These are phyloP conservation scores for Plasmopara viticola DNA, from an alignment of 352 stramenopile species.

Conservation along the genomic window DNA sequence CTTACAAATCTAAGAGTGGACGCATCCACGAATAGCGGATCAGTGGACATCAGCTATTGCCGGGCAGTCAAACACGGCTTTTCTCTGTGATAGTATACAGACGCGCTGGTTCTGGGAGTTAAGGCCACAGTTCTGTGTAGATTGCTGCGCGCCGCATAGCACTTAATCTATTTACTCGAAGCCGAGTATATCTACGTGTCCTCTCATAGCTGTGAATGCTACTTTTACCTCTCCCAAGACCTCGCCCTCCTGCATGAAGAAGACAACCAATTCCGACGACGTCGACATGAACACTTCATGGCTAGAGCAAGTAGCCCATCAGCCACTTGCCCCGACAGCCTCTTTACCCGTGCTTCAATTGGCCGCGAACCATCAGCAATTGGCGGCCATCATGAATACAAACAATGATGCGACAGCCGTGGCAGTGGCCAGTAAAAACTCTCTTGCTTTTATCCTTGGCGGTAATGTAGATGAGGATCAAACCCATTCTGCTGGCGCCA, in stretches of 20 bases:
- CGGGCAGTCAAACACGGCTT: slow-evolving; percentile 18
- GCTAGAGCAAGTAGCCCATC: slow-evolving; percentile 10
- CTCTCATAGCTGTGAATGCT: slow-evolving; percentile 26
- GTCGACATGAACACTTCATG: slow-evolving; percentile 21
- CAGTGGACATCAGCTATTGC: slow-evolving; percentile 13
- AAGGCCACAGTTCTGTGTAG: slow-evolving; percentile 10
- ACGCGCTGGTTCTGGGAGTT: slow-evolving; percentile 10
- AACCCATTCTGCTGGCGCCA: slow-evolving; percentile 9
- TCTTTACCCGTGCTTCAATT: slow-evolving; percentile 13
- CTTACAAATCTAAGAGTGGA: slow-evolving; percentile 13
- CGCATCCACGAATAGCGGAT: slow-evolving; percentile 12
- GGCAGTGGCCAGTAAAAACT: slow-evolving; percentile 29
- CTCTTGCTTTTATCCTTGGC: slow-evolving; percentile 38
- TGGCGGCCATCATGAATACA: slow-evolving; percentile 29
- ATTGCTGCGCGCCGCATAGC: slow-evolving; percentile 5
- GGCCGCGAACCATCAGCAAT: slow-evolving; percentile 14
- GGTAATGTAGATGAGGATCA: slow-evolving; percentile 25
- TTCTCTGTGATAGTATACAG: slow-evolving; percentile 17
- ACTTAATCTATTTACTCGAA: slow-evolving; percentile 17
- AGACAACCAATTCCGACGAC: slow-evolving; percentile 15
- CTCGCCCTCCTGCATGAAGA: slow-evolving; percentile 29
- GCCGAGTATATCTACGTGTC: slow-evolving; percentile 9
- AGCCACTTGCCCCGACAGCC: slow-evolving; percentile 2
- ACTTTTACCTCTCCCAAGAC: slow-evolving; percentile 10
- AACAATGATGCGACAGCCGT: slow-evolving; percentile 9